Evolutionary conservation across 2,329 filamentous ascomycete species (phyloP), one percentile per base, ranked within the genome.

Genomic region (Pochonia chlamydosporia): DNA sequence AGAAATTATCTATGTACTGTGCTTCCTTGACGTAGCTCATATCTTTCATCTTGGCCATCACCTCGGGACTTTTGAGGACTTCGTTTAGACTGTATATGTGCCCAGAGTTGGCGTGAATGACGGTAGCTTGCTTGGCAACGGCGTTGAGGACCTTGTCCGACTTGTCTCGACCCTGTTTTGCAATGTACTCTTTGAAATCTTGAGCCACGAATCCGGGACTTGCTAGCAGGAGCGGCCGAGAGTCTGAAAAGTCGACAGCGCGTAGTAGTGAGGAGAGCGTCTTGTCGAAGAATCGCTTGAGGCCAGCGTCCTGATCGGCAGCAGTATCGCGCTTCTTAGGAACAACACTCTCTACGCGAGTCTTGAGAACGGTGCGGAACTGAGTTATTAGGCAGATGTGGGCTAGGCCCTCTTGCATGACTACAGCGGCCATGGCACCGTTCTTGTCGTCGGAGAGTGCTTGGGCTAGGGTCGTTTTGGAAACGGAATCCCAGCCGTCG

Each of bases 1-100:
- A 82, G 62, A 97, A 90, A 39, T 83, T 80, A 58, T 97, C 90
- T 82, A 99, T 90, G 50, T 89, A 74, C 31, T 76, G 78, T 1
- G 89, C 89, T 66, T 96, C 91, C 50, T 83, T 81, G 3, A 88
- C 84, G 62, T 93, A 96, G 59, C 92, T 93, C 54, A 90, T 93
- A 62, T 96, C 84, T 51, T 85, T 84, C 59, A 97, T 81, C 54
- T 86, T 85, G 2, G 79, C 76, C 43, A 85, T 76, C 8, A 96
- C 88, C 47, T 89, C 85, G 2, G 85, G 82, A 43, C 84, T 91
- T 59, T 88, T 84, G 41, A 99, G 78, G 1, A 96, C 85, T 65
- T 97, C 90, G 56, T 89, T 86, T 24, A 99, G 75, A 40, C 87
- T 86, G 69, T 97, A 89, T 14, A 96, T 70, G 61, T 96, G 88